phyloP scores from a whole-genome alignment of 805 yeast species.

The Hanseniaspora guilliermondii region DNA sequence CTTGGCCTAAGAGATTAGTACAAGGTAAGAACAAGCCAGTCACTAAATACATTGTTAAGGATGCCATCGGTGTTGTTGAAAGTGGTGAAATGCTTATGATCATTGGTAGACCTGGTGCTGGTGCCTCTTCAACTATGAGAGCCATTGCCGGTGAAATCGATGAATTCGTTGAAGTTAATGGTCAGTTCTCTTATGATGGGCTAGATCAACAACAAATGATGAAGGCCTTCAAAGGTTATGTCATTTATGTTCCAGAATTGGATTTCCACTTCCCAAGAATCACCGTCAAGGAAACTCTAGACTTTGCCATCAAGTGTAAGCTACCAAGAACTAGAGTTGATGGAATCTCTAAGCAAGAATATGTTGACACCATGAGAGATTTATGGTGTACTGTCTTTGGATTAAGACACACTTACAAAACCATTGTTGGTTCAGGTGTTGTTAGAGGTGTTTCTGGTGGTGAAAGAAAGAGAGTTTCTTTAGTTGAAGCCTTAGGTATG shows the following conservation, averaged over 20 bases:
- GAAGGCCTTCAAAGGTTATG: slow-evolving; percentile 34
- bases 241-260: slow-evolving; percentile 41
- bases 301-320: slow-evolving; percentile 38
- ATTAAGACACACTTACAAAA: slow-evolving; percentile 45
- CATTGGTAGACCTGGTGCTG: slow-evolving; percentile 51
- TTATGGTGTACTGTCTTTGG: slow-evolving; percentile 39
- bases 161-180: slow-evolving; percentile 29
- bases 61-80: slow-evolving; percentile 33
- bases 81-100: slow-evolving; percentile 45
- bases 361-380: slow-evolving; percentile 30
- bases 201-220: slow-evolving; percentile 37
- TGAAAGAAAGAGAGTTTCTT: slow-evolving; percentile 58
- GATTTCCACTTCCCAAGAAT: slow-evolving; percentile 41
- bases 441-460: slow-evolving; percentile 68
- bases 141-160: slow-evolving; percentile 35
- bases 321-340: slow-evolving; percentile 36
- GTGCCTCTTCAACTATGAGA: slow-evolving; percentile 46
- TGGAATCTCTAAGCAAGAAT: slow-evolving; percentile 30
- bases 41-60: slow-evolving; percentile 31
- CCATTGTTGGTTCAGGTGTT: slow-evolving; percentile 56
- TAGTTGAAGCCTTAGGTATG: slow-evolving; percentile 49
- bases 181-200: slow-evolving; percentile 39
- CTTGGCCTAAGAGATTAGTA: slow-evolving; percentile 25
- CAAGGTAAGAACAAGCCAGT: slow-evolving; percentile 26
- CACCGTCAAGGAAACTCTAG: slow-evolving; percentile 39